These are phyloP conservation scores for Kockiozyma suomiensis DNA, from an alignment of 805 yeast genomes.

Conservation along the genomic window DNA sequence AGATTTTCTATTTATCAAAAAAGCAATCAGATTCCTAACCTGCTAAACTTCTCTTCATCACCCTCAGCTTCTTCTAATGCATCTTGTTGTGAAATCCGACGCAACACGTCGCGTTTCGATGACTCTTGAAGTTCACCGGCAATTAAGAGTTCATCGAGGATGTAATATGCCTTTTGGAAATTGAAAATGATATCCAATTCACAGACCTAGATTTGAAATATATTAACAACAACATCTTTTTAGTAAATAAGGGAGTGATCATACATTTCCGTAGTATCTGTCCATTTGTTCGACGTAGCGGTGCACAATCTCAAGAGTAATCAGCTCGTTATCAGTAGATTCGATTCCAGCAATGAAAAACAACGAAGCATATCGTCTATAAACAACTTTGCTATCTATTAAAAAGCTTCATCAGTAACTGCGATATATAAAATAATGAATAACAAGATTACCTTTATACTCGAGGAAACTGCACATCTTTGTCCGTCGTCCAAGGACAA, in stretches of 20 bases:
- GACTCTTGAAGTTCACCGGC: conserved; percentile 89
- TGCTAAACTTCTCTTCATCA: conserved; percentile 45
- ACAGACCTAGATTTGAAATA: conserved; percentile 47
- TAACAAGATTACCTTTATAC: conserved; percentile 55
- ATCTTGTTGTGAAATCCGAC: conserved; percentile 80
- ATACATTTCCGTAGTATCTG: conserved; percentile 53
- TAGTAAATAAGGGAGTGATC: neutral
- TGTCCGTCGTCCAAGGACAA: conserved; percentile 80
- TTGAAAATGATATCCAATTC: conserved; percentile 96
- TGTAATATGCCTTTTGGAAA: conserved; percentile 89
- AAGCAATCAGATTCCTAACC: conserved; percentile 17
- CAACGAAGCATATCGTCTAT: conserved; percentile 89
- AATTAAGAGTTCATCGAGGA: conserved; percentile 83
- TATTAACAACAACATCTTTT: neutral
- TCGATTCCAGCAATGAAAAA: conserved; percentile 89
- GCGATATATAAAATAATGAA: neutral
- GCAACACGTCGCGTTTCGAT: conserved; percentile 74
- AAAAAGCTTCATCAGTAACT: neutral
- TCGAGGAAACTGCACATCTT: conserved; percentile 96
- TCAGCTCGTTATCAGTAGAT: conserved; percentile 79
- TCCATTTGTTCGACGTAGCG: conserved; percentile 97
- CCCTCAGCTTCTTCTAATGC: conserved; percentile 80
- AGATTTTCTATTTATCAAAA: neutral
- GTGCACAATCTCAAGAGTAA: conserved; percentile 84
- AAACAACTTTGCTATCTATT: conserved; percentile 74